Base-by-base conservation (phyloP, 2,329 filamentous ascomycete genomes). In the Beauveria bassiana region DNA sequence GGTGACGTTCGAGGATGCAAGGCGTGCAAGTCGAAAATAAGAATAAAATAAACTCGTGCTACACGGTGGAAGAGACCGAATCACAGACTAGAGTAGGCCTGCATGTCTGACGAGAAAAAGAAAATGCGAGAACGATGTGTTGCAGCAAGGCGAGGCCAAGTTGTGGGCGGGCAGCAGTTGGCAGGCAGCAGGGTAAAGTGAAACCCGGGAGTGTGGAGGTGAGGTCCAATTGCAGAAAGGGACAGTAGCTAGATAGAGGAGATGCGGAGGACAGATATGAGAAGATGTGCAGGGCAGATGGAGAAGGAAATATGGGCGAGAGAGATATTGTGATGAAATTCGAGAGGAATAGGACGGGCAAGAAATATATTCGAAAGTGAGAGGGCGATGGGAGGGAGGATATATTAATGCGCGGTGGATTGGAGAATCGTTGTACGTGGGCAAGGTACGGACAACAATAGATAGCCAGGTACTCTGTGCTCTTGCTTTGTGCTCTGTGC, bases 81-180 rank as follows among this genome's bases (percentile, higher is more conserved):
- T 53, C 61, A 62, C 12, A 47, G 54, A 22, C 54, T 5, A 54
- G 16, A 31, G 46, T 9, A 42, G 42, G 2, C 16, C 26, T 58
- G 54, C 53, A 52, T 58, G 52, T 61, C 54, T 59, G 47, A 47
- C 47, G 24, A 46, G 54, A 31, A 42, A 28, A 38, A 22, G 58
- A 42, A 54, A 43, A 52, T 24, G 47, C n/a, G 3, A 20, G 53
- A 34, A 46, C n/a, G n/a, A 12, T 31, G 20, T 14, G 43, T n/a
- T 5, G 20, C 12, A 40, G 28, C 18, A 31, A 22, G 45, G 22
- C 10, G 42, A 31, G 53, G 34, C 28, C 34, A 28, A 20, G 55
- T 26, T 20, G 26, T 46, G 28, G 42, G 43, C n/a, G 54, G 20
- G 24, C 54, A 16, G 42, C 26, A 38, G 40, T 31, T 14, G 49